Evolutionary conservation across 306 rosid genomes (phyloP).

Genomic region (Carpinus viminea): DNA sequence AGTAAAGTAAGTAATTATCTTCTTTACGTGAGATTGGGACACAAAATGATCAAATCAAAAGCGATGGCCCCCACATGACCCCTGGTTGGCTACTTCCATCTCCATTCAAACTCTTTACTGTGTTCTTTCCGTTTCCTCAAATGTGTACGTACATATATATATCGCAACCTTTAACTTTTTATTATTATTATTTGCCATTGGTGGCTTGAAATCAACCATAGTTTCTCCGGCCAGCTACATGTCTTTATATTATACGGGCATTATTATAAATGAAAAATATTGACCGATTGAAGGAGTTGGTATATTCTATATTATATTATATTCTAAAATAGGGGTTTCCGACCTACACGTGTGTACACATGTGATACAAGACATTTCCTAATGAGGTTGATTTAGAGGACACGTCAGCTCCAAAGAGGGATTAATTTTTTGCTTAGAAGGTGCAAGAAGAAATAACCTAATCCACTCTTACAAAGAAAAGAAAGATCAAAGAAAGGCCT

Average conservation of each 20-base stretch:
- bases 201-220: neutral
- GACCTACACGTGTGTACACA: neutral
- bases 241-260: neutral
- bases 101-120: neutral
- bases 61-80: too few species aligned
- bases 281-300: neutral
- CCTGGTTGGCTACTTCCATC: too few species aligned
- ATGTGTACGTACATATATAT: too few species aligned
- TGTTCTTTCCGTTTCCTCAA: neutral
- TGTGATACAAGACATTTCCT: neutral
- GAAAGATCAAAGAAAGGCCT: too few species aligned
- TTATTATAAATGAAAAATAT: neutral
- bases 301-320: neutral
- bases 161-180: too few species aligned
- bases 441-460: conserved; percentile 32
- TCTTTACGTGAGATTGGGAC: too few species aligned
- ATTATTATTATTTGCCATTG: neutral
- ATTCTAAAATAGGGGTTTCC: neutral
- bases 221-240: neutral
- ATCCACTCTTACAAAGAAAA: neutral
- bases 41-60: too few species aligned
- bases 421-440: conserved; percentile 17
- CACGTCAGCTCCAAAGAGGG: neutral
- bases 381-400: conserved; percentile 9
- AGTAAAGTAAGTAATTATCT: too few species aligned